These are phyloP conservation scores for Hippophae tibetana DNA, from an alignment of 306 rosid species.

Conservation along the genomic window DNA sequence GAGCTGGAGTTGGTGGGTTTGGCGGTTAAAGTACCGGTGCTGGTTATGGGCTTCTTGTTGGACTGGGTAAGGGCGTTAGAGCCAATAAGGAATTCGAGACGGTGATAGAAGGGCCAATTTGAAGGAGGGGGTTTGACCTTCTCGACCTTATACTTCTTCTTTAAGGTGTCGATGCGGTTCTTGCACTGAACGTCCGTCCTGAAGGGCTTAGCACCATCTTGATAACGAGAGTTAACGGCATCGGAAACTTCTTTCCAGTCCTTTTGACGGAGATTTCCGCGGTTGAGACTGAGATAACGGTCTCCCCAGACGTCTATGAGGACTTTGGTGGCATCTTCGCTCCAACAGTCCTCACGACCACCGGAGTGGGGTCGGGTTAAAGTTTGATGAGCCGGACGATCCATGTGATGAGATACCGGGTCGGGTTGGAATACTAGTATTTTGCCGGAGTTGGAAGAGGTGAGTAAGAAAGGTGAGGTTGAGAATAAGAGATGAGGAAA, in stretches of 20 bases:
- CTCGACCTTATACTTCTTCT: constrained; percentile 47
- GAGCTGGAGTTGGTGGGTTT: constrained; percentile 11
- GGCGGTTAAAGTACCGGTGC: constrained; percentile 12
- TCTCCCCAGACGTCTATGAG: constrained; percentile 44
- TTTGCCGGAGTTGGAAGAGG: background rate
- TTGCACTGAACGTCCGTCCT: constrained; percentile 38
- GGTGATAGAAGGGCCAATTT: constrained; percentile 33
- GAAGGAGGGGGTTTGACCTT: constrained; percentile 31
- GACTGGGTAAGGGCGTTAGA: background rate
- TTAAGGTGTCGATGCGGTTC: constrained; percentile 44
- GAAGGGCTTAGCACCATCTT: constrained; percentile 20
- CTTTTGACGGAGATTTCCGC: constrained; percentile 44
- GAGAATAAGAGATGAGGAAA: background rate
- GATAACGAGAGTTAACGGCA: constrained; percentile 20
- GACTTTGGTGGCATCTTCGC: constrained; percentile 31
- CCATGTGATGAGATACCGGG: constrained; percentile 10
- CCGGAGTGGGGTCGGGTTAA: constrained; percentile 19
- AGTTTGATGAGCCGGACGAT: constrained; percentile 2
- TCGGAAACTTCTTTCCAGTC: constrained; percentile 47
- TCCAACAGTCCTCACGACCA: constrained; percentile 45
- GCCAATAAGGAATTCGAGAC: constrained; percentile 30
- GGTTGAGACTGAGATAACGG: constrained; percentile 32
- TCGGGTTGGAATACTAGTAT: background rate
- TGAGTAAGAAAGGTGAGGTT: background rate
- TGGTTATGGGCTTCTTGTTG: constrained; percentile 9